Percentiles rank a stretch among this genome's conserved stretches.
phyloP scores from a whole-genome alignment of 768 basidiomycete species.

The Tulasnella sp. region DNA sequence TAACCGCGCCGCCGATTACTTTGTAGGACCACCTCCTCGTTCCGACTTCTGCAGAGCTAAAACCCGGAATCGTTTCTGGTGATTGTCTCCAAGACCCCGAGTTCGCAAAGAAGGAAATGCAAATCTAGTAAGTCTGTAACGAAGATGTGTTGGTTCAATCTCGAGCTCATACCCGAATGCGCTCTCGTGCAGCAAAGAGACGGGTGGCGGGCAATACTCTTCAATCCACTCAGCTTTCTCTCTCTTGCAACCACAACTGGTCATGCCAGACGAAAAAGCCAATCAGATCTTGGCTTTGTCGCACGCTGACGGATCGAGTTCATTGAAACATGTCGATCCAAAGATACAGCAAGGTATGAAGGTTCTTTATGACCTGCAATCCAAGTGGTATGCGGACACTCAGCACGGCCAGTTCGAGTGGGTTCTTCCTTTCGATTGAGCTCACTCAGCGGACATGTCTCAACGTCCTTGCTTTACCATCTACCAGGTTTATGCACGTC shows the following conservation, averaged over 20 bases:
- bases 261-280: not conserved
- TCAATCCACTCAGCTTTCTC: conserved; percentile 17
- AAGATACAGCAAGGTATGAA: not conserved
- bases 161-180: not conserved
- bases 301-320: not conserved
- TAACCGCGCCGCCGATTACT: not conserved
- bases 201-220: conserved; percentile 8
- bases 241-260: not conserved
- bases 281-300: not conserved
- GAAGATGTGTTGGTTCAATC: not conserved
- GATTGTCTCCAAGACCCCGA: conserved; percentile 14
- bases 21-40: conserved; percentile 15
- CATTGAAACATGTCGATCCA: not conserved
- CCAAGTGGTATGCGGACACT: conserved; percentile 13
- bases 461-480: too few relatives aligned
- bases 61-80: conserved; percentile 6
- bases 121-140: conserved; percentile 3
- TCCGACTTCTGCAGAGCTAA: conserved; percentile 12
- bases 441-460: too few relatives aligned
- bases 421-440: not conserved
- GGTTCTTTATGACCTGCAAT: not conserved
- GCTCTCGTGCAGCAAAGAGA: conserved; percentile 6
- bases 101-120: conserved; percentile 1
- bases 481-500: conserved; percentile 14
- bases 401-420: conserved; percentile 5